Evolutionary conservation across 1,284 basidiomycete genomes (phyloP).

Genomic region (Cryptococcus sp.): DNA sequence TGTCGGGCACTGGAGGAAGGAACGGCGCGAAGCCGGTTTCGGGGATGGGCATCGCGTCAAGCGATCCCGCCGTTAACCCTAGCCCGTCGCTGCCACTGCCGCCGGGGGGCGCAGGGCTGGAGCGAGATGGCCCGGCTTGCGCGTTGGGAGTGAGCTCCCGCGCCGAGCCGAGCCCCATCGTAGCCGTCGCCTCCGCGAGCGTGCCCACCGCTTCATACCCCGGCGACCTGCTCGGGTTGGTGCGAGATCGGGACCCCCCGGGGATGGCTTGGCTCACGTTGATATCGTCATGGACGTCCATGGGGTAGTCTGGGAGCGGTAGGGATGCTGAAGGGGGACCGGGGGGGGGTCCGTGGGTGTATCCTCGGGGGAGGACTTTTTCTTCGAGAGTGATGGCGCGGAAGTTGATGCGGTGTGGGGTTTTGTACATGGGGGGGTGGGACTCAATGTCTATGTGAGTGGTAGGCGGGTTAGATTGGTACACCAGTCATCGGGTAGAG

Average conservation of each 20-base stretch:
- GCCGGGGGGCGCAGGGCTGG: not conserved
- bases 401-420: conserved; percentile 33
- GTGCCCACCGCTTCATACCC: too few relatives aligned
- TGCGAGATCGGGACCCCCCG: too few relatives aligned
- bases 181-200: too few relatives aligned
- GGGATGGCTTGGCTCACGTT: too few relatives aligned
- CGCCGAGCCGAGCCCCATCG: not conserved
- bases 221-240: too few relatives aligned
- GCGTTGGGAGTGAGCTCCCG: not conserved
- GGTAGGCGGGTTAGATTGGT: conserved; percentile 24
- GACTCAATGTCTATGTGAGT: conserved; percentile 28
- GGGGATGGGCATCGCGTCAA: too few relatives aligned
- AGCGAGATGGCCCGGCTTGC: not conserved
- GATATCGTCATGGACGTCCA: too few relatives aligned
- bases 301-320: too few relatives aligned
- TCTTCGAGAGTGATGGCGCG: conserved; percentile 25
- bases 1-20: too few relatives aligned
- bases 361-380: not conserved
- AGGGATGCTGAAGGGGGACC: too few relatives aligned
- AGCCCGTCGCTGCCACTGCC: not conserved
- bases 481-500: not conserved
- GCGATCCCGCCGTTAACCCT: not conserved
- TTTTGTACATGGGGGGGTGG: conserved; percentile 31
- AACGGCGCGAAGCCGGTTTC: too few relatives aligned
- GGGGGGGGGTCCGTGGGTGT: not conserved